Conservation (phyloP, 1,139 yeast species). For the Neolecta irregularis region DNA sequence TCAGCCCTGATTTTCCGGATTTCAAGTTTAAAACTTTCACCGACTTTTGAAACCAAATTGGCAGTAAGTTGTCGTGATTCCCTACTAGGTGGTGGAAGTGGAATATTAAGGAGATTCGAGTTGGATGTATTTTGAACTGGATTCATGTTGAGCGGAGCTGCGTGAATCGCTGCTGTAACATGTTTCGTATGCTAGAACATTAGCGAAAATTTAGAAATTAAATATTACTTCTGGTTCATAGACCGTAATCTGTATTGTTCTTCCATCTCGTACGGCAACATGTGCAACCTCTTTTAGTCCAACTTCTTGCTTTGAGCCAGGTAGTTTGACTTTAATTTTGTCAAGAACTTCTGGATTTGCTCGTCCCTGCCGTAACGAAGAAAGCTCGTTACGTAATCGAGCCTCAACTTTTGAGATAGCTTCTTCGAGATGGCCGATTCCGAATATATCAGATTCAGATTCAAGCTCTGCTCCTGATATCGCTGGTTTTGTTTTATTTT, state of each 20-base stretch:
- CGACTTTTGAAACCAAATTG: not conserved
- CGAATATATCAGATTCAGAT: too few species aligned
- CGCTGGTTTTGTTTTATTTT: too few species aligned
- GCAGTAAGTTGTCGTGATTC: not conserved
- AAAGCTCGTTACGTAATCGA: constrained; percentile 2
- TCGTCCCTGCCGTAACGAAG: not conserved
- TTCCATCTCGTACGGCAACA: not conserved
- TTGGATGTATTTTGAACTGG: constrained; percentile 1
- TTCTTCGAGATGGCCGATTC: too few species aligned
- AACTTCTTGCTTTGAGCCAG: not conserved
- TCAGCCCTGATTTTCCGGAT: constrained; percentile 3
- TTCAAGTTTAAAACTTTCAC: not conserved
- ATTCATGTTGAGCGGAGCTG: not conserved
- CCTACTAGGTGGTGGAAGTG: constrained; percentile 1
- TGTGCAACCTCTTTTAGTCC: constrained; percentile 2
- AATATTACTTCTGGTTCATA: not conserved
- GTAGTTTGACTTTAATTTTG: not conserved
- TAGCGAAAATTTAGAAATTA: not conserved
- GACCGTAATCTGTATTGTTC: not conserved
- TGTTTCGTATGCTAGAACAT: not conserved
- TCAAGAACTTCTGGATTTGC: constrained; percentile 1
- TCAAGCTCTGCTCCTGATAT: too few species aligned
- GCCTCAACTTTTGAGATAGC: too few species aligned
- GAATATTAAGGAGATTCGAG: constrained; percentile 2
- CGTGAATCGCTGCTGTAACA: not conserved